Base-by-base conservation (phyloP, 257 asterid genomes). In the Solanum chaucha region DNA sequence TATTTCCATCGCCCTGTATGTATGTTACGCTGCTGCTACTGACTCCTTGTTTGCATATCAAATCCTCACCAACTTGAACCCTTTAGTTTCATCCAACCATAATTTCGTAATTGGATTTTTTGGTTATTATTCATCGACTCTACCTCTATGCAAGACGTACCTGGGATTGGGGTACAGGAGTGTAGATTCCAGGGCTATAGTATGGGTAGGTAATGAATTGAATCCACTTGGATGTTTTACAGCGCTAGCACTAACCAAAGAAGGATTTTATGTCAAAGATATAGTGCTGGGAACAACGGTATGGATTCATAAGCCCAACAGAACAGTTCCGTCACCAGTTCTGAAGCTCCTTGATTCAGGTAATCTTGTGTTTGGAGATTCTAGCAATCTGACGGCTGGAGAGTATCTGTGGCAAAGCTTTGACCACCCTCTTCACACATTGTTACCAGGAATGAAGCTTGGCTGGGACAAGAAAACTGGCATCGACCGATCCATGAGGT, bases 381-480 rank as follows among this genome's bases (percentile, higher is more conserved):
- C 51, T 7, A 51, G 38, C 0, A 58, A 35, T 55, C 32, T 38
- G 22, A 61, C 55, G 4, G 87, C 83, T 81, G 48, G 51, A 46
- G 88, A 28, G 51, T 88, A 84, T 58, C 13, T 71, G 19, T 92
- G 96, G 96, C 90, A 93, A 46, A 93, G 95, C 83, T 93, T 91
- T 34, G 90, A 92, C 64, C 64, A 26, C 40, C 92, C 94, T 0
- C 38, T 89, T 2, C 85, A 91, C 78, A 93, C 96, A 11, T 51
- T 93, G 90, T 86, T 93, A 17, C 95, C 94, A 19, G 95, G 93
- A 24, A 93, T 93, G 96, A 90, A 86, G 46, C 90, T 93, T 1
- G 95, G 96, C 1, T 90, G 93, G 95, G 88, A 92, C n/a, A 28
- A 87, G 8, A 88, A 86, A 67, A 19, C 83, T 10, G 65, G 51